A percentile compares a stretch with the other conserved stretches of the same genome.
phyloP scores from a whole-genome alignment of 208 protist species.

The Endotrypanum monterogeii region DNA sequence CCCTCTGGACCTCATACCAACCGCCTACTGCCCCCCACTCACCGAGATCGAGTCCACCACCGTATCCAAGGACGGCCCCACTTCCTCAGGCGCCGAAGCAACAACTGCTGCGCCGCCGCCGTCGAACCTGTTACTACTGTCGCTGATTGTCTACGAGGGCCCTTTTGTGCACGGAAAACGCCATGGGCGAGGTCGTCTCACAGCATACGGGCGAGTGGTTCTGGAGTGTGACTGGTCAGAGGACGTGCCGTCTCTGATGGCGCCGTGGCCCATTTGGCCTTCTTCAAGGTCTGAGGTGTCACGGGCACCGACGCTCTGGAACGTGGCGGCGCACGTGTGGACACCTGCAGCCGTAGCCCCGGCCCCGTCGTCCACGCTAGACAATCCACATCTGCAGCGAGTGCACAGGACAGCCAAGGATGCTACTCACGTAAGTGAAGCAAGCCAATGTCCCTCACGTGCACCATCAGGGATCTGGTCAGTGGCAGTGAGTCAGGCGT shows the following conservation, averaged over 20 bases:
- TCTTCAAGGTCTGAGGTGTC: not conserved
- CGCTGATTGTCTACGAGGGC: slow-evolving; percentile 48
- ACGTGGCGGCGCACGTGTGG: slow-evolving; percentile 16
- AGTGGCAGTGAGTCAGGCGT: slow-evolving; percentile 10
- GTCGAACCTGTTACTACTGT: slow-evolving; percentile 20
- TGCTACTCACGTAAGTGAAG: not conserved
- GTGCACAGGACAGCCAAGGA: not conserved
- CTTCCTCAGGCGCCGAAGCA: not conserved
- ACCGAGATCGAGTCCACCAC: slow-evolving; percentile 4
- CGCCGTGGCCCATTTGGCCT: not conserved
- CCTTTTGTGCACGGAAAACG: slow-evolving; percentile 40
- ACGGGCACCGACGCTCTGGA: slow-evolving; percentile 19
- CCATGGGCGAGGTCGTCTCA: slow-evolving; percentile 52
- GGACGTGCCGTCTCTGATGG: slow-evolving; percentile 36
- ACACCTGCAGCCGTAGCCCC: not conserved
- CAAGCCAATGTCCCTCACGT: not conserved
- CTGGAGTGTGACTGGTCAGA: slow-evolving; percentile 58
- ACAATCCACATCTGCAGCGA: not conserved
- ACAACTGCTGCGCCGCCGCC: not conserved
- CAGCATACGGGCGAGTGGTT: slow-evolving; percentile 44
- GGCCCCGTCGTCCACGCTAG: not conserved
- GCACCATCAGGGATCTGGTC: slow-evolving; percentile 6
- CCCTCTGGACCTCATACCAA: slow-evolving; percentile 19
- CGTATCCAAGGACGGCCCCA: not conserved
- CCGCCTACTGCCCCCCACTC: slow-evolving; percentile 15